Evolutionary conservation across 148 eudicot genomes (phyloP), one percentile per base, ranked within the genome.

Genomic region (Camellia lanceoleosa): DNA sequence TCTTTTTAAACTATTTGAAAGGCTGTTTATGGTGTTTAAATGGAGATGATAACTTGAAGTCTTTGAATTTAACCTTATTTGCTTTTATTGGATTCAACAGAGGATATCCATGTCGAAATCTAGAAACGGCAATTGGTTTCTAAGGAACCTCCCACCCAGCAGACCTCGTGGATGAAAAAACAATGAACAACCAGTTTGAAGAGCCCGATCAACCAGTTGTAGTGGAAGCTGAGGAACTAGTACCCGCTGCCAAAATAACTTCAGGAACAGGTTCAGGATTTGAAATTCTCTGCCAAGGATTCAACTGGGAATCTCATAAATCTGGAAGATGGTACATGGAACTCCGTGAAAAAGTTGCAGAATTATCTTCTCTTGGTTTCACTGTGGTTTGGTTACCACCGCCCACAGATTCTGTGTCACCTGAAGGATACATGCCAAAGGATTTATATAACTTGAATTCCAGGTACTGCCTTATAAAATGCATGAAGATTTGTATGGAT

Each of bases 391-490:
- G 99, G 99, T 85, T 97, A 81, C 99, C 98, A 38, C 99, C 99
- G 7, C 99, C 99, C 8, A 97, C 98, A 63, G 99, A 94, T 52
- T 94, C 98, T 64, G 98, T 97, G 47, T 94, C 99, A 62, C 98
- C 98, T 67, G 99, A 97, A 86, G 99, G 99, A 80, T 94, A 94
- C 90, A 94, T 97, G 99, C 99, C 99, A 10, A 88, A 71, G 85
- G 99, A 97, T 87, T 91, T 97, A 75, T 97, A 97, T 80, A 89
- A 97, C 85, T 89, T 97, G 59, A 91, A 97, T 70, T 97, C 98
- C 80, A 92, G 98, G 99, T 97, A 86, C 54, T 72, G 19, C 63
- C 68, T 42, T 78, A 30, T 13, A n/a, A 61, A 54, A 78, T 44
- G 7, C 42, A 75, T 20, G n/a, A 54, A 30, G 43, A 60, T 62